Base-by-base conservation (phyloP, 1,284 basidiomycete species). In the Trametes polyzona region DNA sequence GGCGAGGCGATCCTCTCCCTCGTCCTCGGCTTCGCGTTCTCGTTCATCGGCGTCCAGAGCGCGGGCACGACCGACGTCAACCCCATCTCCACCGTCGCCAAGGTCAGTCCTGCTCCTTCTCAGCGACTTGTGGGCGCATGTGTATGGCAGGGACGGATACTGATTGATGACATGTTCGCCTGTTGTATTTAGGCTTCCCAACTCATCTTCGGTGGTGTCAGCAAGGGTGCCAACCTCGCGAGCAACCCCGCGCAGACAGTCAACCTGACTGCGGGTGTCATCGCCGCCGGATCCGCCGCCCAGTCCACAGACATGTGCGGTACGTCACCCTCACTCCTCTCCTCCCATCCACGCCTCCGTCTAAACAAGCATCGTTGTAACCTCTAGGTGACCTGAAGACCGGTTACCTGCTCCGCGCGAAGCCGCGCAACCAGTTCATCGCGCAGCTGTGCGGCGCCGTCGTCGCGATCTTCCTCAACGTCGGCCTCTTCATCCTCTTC, bases 321-420 rank as follows among this genome's bases (percentile, higher is more conserved):
- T n/a, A n/a, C n/a, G n/a, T n/a, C n/a, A n/a, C n/a, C n/a, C n/a
- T n/a, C n/a, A n/a, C n/a, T n/a, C n/a, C n/a, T n/a, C n/a, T n/a
- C n/a, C n/a, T n/a, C n/a, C n/a, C n/a, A n/a, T n/a, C n/a, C n/a
- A n/a, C n/a, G n/a, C n/a, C n/a, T n/a, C n/a, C n/a, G n/a, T n/a
- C n/a, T n/a, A n/a, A n/a, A n/a, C n/a, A n/a, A n/a, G n/a, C n/a
- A n/a, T n/a, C n/a, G n/a, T n/a, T n/a, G n/a, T n/a, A n/a, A n/a
- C n/a, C n/a, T n/a, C n/a, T n/a, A n/a, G n/a, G n/a, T 57, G 88
- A 90, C 65, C 72, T 90, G 64, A 88, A 89, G 75, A 87, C 88
- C 8, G 85, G 84, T 55, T 87, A 88, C 70, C 78, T 90, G 54
- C 78, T 89, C 12, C 77, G 86, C 42, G 84, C 87, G 26, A 86